Evolutionary conservation across 257 asterid species (phyloP).

Genomic region (Osmanthus fragrans): DNA sequence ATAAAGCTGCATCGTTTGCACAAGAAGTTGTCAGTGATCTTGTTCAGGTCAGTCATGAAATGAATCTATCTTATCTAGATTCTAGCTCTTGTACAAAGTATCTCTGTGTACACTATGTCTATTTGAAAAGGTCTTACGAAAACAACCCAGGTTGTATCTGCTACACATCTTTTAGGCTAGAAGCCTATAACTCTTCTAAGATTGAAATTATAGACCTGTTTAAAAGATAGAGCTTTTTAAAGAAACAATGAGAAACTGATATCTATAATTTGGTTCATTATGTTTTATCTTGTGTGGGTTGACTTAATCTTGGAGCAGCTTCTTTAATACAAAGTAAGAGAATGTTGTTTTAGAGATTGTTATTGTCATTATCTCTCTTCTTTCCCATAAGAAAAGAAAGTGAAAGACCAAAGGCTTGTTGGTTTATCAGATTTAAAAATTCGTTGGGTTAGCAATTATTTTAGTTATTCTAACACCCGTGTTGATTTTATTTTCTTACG

Average conservation of each 20-base stretch:
- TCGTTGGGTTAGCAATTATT: background rate
- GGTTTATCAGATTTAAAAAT: background rate
- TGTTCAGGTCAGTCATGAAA: conserved; percentile 49
- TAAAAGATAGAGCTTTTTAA: background rate
- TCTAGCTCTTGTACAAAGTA: background rate
- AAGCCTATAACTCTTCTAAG: background rate
- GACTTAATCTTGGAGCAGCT: conserved; percentile 3
- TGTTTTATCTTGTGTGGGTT: background rate
- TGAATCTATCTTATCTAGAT: background rate
- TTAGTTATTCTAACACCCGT: background rate
- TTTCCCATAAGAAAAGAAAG: background rate
- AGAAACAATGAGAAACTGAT: background rate
- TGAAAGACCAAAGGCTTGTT: background rate
- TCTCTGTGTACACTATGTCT: background rate
- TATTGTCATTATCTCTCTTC: background rate
- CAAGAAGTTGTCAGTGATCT: conserved; percentile 55
- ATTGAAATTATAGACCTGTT: background rate
- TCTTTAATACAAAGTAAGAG: background rate
- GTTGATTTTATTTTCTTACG: conserved; percentile 18
- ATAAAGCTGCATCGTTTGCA: conserved; percentile 71
- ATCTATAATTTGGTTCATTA: background rate
- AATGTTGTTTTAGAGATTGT: background rate
- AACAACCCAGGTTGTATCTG: background rate
- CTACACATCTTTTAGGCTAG: background rate
- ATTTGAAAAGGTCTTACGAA: background rate